Evolutionary conservation across 257 asterid species (phyloP), one percentile per base, ranked within the genome.

Genomic region (Nicotiana sylvestris): DNA sequence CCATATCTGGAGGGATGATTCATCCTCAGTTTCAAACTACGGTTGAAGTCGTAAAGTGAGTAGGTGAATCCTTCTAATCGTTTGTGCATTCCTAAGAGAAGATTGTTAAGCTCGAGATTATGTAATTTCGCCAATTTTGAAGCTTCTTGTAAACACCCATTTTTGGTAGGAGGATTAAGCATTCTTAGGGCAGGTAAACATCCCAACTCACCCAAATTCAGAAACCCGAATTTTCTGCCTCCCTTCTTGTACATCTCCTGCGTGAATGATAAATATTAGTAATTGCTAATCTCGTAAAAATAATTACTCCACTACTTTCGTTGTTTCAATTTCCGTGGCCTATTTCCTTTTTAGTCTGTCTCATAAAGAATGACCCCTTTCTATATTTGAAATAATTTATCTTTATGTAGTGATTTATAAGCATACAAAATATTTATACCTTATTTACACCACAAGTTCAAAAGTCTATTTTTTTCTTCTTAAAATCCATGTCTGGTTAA

Each of bases 171-270:
- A 4, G 87, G 86, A n/a, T 74, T 62, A 58, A 90, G 87, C 81
- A 89, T 78, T 87, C 92, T 91, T 16, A 91, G 37, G 76, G 91
- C 93, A 0, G 97, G 96, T 10, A 85, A 4, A 78, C 96, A 93
- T 66, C 96, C 93, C 87, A 91, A 79, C 37, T 89, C 91, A 65
- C 93, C 92, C 37, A 93, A 82, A 76, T 89, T 90, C 18, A 91
- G 62, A 80, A 92, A 90, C 83, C 89, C 90, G 17, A 93, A 91
- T 85, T 90, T 91, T 43, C 92, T 86, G 15, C 96, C 96, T 32
- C 97, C 94, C 8, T 21, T 85, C 78, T 33, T 83, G 85, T 90
- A 81, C 37, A 91, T 87, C 37, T 77, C 89, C 96, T 89, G 90
- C 88, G 25, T 1, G 2, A 58, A 43, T 33, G 37, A 37, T 6